Evolutionary conservation across 805 yeast species (phyloP).

Genomic region (Sungouiella blattae): DNA sequence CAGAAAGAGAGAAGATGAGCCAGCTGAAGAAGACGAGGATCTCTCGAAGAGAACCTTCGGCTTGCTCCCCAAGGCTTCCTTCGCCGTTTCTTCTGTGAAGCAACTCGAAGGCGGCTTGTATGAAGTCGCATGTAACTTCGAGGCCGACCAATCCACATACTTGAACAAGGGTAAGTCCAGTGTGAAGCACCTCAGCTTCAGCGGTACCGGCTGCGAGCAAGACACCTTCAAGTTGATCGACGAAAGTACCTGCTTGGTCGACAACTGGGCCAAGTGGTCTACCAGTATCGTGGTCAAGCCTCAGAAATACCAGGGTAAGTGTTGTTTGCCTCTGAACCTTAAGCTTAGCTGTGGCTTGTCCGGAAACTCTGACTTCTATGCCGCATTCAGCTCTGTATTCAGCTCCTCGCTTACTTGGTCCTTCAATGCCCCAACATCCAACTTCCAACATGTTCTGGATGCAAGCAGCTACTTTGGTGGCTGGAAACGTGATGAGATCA

Average conservation of each 20-base stretch:
- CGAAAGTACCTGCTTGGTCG: not conserved
- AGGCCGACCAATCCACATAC: not conserved
- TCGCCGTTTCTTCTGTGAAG: not conserved
- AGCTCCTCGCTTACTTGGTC: not conserved
- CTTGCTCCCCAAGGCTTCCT: not conserved
- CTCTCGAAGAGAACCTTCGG: not conserved
- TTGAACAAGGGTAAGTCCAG: not conserved
- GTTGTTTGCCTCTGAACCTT: conserved; percentile 1
- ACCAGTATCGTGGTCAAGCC: conserved; percentile 1
- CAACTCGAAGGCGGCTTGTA: not conserved
- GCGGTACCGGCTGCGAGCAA: conserved; percentile 1
- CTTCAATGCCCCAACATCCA: too few species aligned
- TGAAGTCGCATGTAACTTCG: not conserved
- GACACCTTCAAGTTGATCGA: not conserved
- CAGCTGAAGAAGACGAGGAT: too few species aligned
- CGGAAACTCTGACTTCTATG: not conserved
- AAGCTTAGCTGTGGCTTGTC: not conserved
- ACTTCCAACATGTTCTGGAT: too few species aligned
- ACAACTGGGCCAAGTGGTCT: conserved; percentile 2
- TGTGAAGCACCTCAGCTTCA: not conserved
- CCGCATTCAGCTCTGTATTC: conserved; percentile 1
- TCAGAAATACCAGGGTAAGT: not conserved
- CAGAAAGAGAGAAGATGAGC: too few species aligned
- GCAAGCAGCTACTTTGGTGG: not conserved
- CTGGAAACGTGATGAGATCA: too few species aligned